A percentile compares a stretch with the other conserved stretches of the same genome.
Conservation (phyloP, 805 yeast genomes). For the Pichia scutulata region DNA sequence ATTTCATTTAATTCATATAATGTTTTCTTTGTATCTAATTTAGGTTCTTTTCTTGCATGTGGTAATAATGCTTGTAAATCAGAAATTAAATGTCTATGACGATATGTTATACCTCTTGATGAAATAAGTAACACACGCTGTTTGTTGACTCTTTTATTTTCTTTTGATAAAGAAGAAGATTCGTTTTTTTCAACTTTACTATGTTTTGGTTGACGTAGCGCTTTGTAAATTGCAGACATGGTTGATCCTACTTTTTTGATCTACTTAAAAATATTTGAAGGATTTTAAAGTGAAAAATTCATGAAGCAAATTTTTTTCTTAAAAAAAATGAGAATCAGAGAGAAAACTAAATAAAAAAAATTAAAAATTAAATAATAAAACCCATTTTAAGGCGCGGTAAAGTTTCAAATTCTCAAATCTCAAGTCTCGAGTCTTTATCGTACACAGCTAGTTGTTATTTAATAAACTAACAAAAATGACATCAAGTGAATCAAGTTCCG, state of each 20-base stretch:
- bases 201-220: conserved; percentile 31
- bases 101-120: conserved; percentile 88
- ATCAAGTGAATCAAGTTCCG: neutral
- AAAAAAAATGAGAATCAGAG: neutral
- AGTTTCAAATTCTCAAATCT: neutral
- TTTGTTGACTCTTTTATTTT: conserved; percentile 61
- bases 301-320: neutral
- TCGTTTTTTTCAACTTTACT: conserved; percentile 27
- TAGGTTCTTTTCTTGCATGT: conserved; percentile 94
- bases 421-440: no score
- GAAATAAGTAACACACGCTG: conserved; percentile 86
- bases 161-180: conserved; percentile 26
- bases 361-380: neutral
- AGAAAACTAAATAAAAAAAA: neutral
- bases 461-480: neutral
- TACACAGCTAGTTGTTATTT: no score
- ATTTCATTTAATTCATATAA: conserved; percentile 85
- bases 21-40: conserved; percentile 87
- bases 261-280: neutral
- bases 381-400: neutral
- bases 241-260: neutral
- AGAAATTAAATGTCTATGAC: conserved; percentile 89
- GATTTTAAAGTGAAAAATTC: neutral
- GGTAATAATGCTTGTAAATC: conserved; percentile 79
- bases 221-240: conserved; percentile 72